These are phyloP conservation scores for Oryza officinalis DNA, from an alignment of 176 grass and related monocot species.

Conservation along the genomic window DNA sequence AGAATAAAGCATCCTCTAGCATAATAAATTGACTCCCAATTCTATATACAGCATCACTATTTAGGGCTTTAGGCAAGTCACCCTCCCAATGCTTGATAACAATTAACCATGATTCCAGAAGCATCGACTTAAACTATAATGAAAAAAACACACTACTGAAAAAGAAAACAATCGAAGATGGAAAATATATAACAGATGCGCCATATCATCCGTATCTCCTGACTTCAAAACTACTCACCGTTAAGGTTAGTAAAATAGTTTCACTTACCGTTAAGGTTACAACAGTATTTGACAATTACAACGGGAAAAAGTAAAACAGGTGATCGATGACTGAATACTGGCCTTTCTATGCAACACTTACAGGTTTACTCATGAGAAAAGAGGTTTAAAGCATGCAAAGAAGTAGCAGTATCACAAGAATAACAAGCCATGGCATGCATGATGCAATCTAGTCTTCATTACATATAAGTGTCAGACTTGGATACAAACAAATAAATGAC, in stretches of 20 bases:
- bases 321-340: neutral
- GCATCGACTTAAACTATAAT: neutral
- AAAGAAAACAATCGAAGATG: neutral
- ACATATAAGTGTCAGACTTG: neutral
- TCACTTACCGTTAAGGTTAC: neutral
- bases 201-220: neutral
- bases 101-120: neutral
- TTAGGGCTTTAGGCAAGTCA: no score
- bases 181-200: neutral
- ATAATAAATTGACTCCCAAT: neutral
- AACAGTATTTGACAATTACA: neutral
- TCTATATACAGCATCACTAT: no score
- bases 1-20: neutral
- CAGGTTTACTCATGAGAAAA: neutral
- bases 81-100: neutral
- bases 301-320: neutral
- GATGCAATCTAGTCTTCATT: neutral
- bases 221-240: neutral
- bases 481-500: neutral
- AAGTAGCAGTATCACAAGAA: neutral
- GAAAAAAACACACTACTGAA: neutral
- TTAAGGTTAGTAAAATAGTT: neutral
- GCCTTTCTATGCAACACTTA: neutral
- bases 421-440: neutral
- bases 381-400: neutral